Evolutionary conservation across 805 yeast genomes (phyloP), one percentile per base, ranked within the genome.

Genomic region (Cyberlindnera meyerae): DNA sequence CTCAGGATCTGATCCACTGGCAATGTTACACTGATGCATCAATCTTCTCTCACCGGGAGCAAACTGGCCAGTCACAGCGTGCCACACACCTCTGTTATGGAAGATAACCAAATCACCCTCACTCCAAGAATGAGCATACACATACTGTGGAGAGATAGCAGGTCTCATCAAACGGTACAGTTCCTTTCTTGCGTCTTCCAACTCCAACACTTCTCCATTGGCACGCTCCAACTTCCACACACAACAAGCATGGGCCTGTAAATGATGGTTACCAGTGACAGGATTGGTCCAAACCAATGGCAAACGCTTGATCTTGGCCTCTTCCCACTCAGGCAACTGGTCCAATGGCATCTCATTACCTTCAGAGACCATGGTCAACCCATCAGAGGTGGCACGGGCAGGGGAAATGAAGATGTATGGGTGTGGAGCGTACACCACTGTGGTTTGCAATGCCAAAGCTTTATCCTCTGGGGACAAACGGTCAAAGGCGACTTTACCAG

Each of bases 251-350:
- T 87, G 95, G 9, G 82, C 82, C 62, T 87, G 95, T 45, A 87
- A 68, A 52, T 84, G 95, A 39, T 79, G 93, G 48, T 82, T 71
- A 25, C 79, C 79, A 27, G 95, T 87, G 27, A 81, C 79, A 13
- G 95, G 95, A 57, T 87, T 87, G 5, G 94, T 86, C 96, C 96
- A 87, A 4, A 86, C 94, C 66, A 87, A 66, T 11, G 96, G 96
- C 45, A 86, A 69, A 44, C 66, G 75, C 63, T 86, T 86, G 47
- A 87, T 64, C 59, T 86, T 84, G 27, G 77, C 62, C 37, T 75
- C 80, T 54, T 85, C 94, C 95, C 95, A 87, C 33, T 70, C 73
- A 15, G 96, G 96, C 39, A 87, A 69, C 46, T 82, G 69, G 45
- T 77, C 79, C 15, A 85, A 60, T 3, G 77, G 60, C 39, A 67